Evolutionary conservation across 2,329 filamentous ascomycete genomes (phyloP), one percentile per base, ranked within the genome.

Genomic region (Lasiodiplodia theobromae): DNA sequence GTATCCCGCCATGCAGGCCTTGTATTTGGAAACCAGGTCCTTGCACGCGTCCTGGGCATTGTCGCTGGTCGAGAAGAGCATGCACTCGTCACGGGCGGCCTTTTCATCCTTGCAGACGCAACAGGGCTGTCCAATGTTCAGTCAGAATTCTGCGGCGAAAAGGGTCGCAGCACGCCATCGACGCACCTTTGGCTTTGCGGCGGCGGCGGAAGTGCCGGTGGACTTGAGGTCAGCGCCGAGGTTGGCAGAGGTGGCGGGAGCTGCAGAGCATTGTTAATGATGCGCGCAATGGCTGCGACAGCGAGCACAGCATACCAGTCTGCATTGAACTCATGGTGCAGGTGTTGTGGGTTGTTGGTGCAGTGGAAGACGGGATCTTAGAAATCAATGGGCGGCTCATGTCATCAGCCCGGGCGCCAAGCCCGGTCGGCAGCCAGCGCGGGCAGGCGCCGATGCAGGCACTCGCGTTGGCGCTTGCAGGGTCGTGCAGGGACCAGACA

Each of bases 21-120:
- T 91, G 84, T 99, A 99, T 78, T 92, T 89, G 34, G 93, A 88
- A 71, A 99, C 92, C 71, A 93, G 87, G 63, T 90, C 87, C 80
- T 90, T 87, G 86, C 96, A 99, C 76, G 96, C 94, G 76, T 88
- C 86, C 75, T 92, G 88, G 49, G 96, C 93, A 77, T 97, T 91
- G 76, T 90, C 86, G 70, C 92, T 87, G 71, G 88, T 94, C 68
- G 93, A 97, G 85, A 98, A 97, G 68, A 99, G 92, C 95, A 99
- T 98, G 86, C 96, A 99, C 82, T 99, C 94, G 83, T 99, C 96
- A 71, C 96, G 93, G 74, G 87, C 87, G 49, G 92, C 86, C 82
- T 99, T 99, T 81, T 99, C 94, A 54, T 96, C 89, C 79, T 94
- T 97, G 88, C 96, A 99, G 37, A 98, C 96, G 79, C 96, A 98